These are phyloP conservation scores for Ustilago cynodontis DNA, from an alignment of 1,284 basidiomycete species.

Conservation along the genomic window DNA sequence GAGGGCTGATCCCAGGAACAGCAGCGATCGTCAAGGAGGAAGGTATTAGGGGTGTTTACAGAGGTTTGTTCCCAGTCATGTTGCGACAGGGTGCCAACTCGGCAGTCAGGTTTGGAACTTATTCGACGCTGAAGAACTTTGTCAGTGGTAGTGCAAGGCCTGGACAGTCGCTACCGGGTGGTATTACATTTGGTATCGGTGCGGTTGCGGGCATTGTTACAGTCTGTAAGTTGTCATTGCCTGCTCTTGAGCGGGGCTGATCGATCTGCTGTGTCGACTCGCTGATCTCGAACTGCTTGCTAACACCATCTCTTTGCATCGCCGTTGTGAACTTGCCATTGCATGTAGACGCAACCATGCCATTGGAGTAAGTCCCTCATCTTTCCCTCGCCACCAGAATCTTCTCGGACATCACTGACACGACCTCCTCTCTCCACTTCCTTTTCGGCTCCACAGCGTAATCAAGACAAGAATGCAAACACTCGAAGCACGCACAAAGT, in stretches of 20 bases:
- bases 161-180: slow-evolving; percentile 85
- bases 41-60: slow-evolving; percentile 82
- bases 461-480: slow-evolving; percentile 99
- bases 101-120: slow-evolving; percentile 95
- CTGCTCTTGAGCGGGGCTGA: background rate
- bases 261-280: background rate
- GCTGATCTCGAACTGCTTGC: background rate
- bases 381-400: background rate
- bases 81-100: slow-evolving; percentile 98
- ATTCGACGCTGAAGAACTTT: slow-evolving; percentile 85
- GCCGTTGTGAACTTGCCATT: too few relatives aligned
- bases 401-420: background rate
- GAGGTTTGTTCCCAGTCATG: slow-evolving; percentile 94
- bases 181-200: slow-evolving; percentile 94
- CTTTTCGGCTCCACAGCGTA: slow-evolving; percentile 75
- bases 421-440: background rate
- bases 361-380: slow-evolving; percentile 54
- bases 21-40: slow-evolving; percentile 84
- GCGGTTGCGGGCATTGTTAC: slow-evolving; percentile 93
- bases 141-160: slow-evolving; percentile 86
- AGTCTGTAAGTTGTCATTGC: slow-evolving; percentile 77
- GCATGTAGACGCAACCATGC: slow-evolving; percentile 63
- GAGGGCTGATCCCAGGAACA: slow-evolving; percentile 89
- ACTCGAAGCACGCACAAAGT: slow-evolving; percentile 83
- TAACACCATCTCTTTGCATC: background rate